phyloP scores from a whole-genome alignment of 148 eudicot species.

The Rhododendron vialii region DNA sequence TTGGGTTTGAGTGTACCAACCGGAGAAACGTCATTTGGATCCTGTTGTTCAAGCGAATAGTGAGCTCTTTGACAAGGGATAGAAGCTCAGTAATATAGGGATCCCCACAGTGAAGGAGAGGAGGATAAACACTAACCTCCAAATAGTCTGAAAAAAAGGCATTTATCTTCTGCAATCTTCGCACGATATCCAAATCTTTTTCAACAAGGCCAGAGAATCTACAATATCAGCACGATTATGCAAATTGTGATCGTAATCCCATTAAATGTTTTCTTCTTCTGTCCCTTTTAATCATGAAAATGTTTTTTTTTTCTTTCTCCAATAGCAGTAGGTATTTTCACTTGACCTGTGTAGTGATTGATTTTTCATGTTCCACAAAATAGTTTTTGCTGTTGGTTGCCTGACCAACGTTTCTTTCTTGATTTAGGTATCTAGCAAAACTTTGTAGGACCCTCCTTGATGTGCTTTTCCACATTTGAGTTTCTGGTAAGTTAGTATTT shows the following conservation, averaged over 20 bases:
- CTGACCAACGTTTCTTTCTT: constrained; percentile 57
- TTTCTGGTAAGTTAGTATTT: constrained; percentile 54
- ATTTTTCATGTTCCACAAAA: background rate
- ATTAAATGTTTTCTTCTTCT: background rate
- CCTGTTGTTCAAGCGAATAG: background rate
- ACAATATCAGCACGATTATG: background rate
- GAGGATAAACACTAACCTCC: background rate
- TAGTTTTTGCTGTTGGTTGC: constrained; percentile 24
- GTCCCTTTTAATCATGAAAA: background rate
- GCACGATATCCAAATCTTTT: background rate
- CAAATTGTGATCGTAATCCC: background rate
- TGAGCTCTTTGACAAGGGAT: background rate
- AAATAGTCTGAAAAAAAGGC: background rate
- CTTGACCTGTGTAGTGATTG: background rate
- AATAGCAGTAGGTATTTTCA: background rate
- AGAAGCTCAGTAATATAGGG: background rate
- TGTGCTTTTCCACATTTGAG: constrained; percentile 40
- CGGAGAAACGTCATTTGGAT: background rate
- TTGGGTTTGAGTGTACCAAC: background rate
- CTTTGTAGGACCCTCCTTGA: constrained; percentile 45
- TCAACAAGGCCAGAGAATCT: background rate
- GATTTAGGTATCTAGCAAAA: constrained; percentile 81
- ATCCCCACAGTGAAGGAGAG: background rate
- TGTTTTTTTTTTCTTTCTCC: background rate
- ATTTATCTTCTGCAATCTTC: background rate